phyloP scores from a whole-genome alignment of 2,329 filamentous ascomycete genomes.

The Aureobasidium sp. region DNA sequence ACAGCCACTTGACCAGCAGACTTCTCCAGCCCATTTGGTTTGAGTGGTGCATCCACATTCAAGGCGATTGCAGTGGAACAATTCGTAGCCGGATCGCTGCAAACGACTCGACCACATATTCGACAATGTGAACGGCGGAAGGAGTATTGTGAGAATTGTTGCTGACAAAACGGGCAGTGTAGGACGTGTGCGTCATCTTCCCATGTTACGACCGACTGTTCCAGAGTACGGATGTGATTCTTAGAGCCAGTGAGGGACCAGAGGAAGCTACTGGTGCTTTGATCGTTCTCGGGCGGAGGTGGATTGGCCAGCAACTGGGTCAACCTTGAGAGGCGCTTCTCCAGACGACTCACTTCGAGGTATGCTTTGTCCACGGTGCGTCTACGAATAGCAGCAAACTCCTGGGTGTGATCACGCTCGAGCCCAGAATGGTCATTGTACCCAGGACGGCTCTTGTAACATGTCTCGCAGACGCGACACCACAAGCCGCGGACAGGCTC shows the following conservation, averaged over 20 bases:
- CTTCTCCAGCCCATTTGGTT: slow-evolving; percentile 31
- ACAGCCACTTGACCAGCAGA: slow-evolving; percentile 53
- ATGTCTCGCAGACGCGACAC: slow-evolving; percentile 97
- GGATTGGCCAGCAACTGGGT: slow-evolving; percentile 74
- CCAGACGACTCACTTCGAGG: slow-evolving; percentile 78
- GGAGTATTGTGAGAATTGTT: slow-evolving; percentile 88
- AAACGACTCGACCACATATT: slow-evolving; percentile 87
- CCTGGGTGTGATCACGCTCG: slow-evolving; percentile 61
- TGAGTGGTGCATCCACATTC: slow-evolving; percentile 52
- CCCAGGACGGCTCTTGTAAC: slow-evolving; percentile 90
- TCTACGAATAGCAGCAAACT: slow-evolving; percentile 62
- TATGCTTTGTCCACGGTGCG: slow-evolving; percentile 76
- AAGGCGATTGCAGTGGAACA: slow-evolving; percentile 82
- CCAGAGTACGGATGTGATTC: slow-evolving; percentile 62
- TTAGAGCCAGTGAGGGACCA: slow-evolving; percentile 50
- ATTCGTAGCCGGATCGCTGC: slow-evolving; percentile 72
- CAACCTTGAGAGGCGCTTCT: slow-evolving; percentile 84
- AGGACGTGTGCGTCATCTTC: slow-evolving; percentile 77
- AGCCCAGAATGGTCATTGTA: slow-evolving; percentile 70
- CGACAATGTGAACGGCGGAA: slow-evolving; percentile 92
- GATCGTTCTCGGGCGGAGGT: slow-evolving; percentile 53
- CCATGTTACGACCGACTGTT: slow-evolving; percentile 92
- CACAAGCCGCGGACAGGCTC: slow-evolving; percentile 85
- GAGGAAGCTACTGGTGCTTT: slow-evolving; percentile 42
- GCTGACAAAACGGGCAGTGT: slow-evolving; percentile 88